phyloP scores from a whole-genome alignment of 1,284 basidiomycete species.

The Schizophyllum amplum region DNA sequence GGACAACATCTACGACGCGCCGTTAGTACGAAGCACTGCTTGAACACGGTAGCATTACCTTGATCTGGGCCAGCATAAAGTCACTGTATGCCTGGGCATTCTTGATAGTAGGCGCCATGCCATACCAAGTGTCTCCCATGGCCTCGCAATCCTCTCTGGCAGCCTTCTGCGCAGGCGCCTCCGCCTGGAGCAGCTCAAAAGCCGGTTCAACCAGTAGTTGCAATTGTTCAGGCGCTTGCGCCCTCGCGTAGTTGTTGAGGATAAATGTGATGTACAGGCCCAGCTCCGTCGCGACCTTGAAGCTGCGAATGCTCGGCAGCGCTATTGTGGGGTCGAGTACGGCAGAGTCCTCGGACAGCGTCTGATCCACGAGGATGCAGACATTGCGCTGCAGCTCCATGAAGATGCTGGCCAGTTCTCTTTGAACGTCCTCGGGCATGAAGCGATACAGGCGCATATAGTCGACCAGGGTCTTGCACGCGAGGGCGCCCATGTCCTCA shows the following conservation, averaged over 20 bases:
- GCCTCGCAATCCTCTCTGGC: slow-evolving; percentile 76
- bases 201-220: slow-evolving; percentile 70
- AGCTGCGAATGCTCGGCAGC: slow-evolving; percentile 74
- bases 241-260: slow-evolving; percentile 79
- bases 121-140: slow-evolving; percentile 79
- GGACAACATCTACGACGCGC: slow-evolving; percentile 79
- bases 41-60: slow-evolving; percentile 39
- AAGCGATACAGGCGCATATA: slow-evolving; percentile 60
- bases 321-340: slow-evolving; percentile 47
- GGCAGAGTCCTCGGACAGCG: slow-evolving; percentile 61
- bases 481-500: slow-evolving; percentile 90
- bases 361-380: slow-evolving; percentile 66
- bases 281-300: slow-evolving; percentile 94
- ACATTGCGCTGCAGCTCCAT: slow-evolving; percentile 77
- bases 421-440: slow-evolving; percentile 72
- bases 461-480: slow-evolving; percentile 92
- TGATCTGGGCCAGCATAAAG: slow-evolving; percentile 90
- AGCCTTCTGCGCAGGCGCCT: slow-evolving; percentile 83
- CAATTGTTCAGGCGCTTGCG: slow-evolving; percentile 61
- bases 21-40: background rate
- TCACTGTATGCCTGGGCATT: slow-evolving; percentile 82
- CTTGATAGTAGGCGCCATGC: slow-evolving; percentile 71
- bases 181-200: slow-evolving; percentile 68
- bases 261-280: slow-evolving; percentile 83
- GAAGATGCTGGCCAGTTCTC: slow-evolving; percentile 76